phyloP scores from a whole-genome alignment of 78 protist genomes.

The Dictyostelium purpureum region DNA sequence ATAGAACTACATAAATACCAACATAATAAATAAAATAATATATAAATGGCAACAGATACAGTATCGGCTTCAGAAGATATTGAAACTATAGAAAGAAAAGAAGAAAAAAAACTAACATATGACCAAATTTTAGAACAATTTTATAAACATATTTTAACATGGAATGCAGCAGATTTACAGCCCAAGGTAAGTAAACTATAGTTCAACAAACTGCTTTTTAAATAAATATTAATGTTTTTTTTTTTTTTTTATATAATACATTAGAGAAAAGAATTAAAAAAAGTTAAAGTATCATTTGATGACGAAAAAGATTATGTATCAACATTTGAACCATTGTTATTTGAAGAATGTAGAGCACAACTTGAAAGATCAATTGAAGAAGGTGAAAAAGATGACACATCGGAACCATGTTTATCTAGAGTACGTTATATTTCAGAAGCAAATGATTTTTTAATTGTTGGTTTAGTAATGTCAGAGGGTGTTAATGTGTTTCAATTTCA shows the following conservation, averaged over 20 bases:
- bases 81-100: not conserved
- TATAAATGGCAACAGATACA: too few species aligned
- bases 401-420: constrained; percentile 36
- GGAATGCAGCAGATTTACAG: constrained; percentile 56
- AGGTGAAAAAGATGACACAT: constrained; percentile 31
- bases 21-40: too few species aligned
- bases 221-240: not conserved
- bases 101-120: not conserved
- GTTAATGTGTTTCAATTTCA: constrained; percentile 32
- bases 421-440: constrained; percentile 58
- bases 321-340: constrained; percentile 73
- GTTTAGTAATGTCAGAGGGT: constrained; percentile 7
- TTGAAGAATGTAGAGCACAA: constrained; percentile 81
- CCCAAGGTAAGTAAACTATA: constrained; percentile 8
- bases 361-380: constrained; percentile 73
- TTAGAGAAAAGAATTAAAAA: constrained; percentile 19
- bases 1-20: too few species aligned
- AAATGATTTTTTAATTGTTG: constrained; percentile 38
- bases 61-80: not conserved
- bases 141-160: constrained; percentile 56
- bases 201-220: not conserved
- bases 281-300: constrained; percentile 37
- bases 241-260: not conserved
- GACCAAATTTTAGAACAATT: constrained; percentile 43
- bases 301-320: constrained; percentile 43